These are phyloP conservation scores for Aspergillus pseudotamarii DNA, from an alignment of 2,329 filamentous ascomycete species.

Conservation along the genomic window DNA sequence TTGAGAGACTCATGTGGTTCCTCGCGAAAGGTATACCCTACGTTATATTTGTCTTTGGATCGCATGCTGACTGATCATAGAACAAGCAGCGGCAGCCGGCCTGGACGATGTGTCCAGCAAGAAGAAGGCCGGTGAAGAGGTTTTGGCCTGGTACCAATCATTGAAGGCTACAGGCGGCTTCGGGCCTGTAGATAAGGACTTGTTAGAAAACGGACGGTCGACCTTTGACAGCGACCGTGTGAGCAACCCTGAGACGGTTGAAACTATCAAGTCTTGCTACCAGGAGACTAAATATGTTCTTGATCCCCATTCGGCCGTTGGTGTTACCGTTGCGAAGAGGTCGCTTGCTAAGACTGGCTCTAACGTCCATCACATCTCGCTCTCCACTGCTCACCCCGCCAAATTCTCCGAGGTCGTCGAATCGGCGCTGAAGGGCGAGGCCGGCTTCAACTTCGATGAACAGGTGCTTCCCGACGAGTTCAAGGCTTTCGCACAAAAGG, in stretches of 20 bases:
- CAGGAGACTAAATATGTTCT: conserved; percentile 71
- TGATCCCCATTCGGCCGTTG: conserved; percentile 91
- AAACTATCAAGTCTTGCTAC: conserved; percentile 65
- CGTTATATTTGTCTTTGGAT: conserved; percentile 42
- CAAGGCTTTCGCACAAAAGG: conserved; percentile 73
- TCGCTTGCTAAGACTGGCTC: conserved; percentile 60
- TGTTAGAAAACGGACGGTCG: conserved; percentile 53
- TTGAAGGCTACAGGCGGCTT: conserved; percentile 9
- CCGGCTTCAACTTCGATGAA: conserved; percentile 73
- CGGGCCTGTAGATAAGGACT: conserved; percentile 31
- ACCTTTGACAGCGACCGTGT: conserved; percentile 77
- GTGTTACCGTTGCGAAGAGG: conserved; percentile 73
- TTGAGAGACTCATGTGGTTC: conserved; percentile 94
- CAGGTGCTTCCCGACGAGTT: conserved; percentile 81
- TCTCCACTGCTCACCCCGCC: conserved; percentile 92
- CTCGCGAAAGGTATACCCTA: conserved; percentile 44
- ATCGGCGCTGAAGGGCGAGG: conserved; percentile 69
- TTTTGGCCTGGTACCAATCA: conserved; percentile 13
- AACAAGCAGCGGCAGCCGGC: conserved; percentile 51
- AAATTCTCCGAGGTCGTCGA: conserved; percentile 91
- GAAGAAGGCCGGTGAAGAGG: conserved; percentile 11
- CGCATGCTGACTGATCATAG: conserved; percentile 9
- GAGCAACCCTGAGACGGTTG: conserved; percentile 66
- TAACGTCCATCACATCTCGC: conserved; percentile 69
- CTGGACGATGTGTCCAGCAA: conserved; percentile 62